These are phyloP conservation scores for Trichoderma citrinoviride DNA, from an alignment of 2,329 filamentous ascomycete species.

Conservation along the genomic window DNA sequence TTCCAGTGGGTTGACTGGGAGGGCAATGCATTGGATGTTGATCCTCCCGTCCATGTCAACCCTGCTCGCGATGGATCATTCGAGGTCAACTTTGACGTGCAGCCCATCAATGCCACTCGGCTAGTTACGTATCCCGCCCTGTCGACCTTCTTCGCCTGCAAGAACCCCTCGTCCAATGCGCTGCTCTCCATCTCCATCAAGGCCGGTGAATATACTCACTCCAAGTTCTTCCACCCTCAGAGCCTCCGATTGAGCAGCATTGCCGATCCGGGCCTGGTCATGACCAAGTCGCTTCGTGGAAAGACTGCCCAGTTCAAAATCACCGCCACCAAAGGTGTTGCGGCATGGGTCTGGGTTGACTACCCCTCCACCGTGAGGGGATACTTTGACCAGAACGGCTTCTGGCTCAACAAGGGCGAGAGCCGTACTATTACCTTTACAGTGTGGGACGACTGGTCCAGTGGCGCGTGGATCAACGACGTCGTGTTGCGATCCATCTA, in stretches of 20 bases:
- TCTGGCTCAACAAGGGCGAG: conserved; percentile 21
- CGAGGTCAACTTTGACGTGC: conserved; percentile 19
- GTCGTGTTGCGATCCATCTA: conserved; percentile 10
- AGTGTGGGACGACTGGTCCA: conserved; percentile 2
- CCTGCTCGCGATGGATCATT: background rate
- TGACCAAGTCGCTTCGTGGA: conserved; percentile 3
- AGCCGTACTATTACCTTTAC: conserved; percentile 22
- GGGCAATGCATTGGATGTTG: conserved; percentile 15
- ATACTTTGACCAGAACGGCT: conserved; percentile 25
- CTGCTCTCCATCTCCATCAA: background rate
- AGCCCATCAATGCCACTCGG: conserved; percentile 21
- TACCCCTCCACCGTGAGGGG: conserved; percentile 21
- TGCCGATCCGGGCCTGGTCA: conserved; percentile 17
- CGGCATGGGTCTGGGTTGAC: conserved; percentile 23
- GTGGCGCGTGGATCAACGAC: background rate
- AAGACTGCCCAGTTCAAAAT: conserved; percentile 21
- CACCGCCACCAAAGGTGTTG: conserved; percentile 21
- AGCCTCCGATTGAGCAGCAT: conserved; percentile 22
- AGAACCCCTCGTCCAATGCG: background rate
- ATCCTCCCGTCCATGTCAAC: conserved; percentile 1
- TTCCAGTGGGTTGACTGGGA: conserved; percentile 23
- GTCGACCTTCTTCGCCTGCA: conserved; percentile 17
- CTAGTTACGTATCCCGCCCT: conserved; percentile 8
- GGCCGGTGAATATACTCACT: conserved; percentile 17
- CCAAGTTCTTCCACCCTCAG: conserved; percentile 20